Percentiles rank a stretch among this genome's conserved stretches.
Conservation (phyloP, 495 filamentous ascomycete species). For the Aspergillus nanangensis region DNA sequence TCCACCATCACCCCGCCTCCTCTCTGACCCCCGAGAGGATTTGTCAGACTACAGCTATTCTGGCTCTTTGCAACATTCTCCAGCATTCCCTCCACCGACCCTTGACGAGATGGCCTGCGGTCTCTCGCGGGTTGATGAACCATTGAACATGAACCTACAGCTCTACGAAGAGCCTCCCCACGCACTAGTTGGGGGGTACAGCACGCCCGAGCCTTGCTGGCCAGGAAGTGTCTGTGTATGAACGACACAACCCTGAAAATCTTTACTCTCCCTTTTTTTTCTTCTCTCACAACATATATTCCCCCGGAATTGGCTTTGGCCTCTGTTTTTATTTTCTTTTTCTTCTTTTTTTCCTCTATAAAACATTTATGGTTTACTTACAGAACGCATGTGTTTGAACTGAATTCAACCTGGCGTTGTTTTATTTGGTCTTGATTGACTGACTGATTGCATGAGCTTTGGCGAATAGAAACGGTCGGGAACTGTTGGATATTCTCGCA, state of each 20-base stretch:
- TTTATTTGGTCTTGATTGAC: background rate
- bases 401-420: background rate
- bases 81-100: slow-evolving; percentile 31
- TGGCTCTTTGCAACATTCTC: slow-evolving; percentile 25
- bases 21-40: slow-evolving; percentile 31
- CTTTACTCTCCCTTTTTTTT: background rate
- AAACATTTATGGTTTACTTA: background rate
- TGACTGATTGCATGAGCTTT: background rate
- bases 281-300: background rate
- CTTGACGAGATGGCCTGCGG: slow-evolving; percentile 26
- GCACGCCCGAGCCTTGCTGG: slow-evolving; percentile 30
- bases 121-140: slow-evolving; percentile 22
- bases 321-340: background rate
- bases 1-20: slow-evolving; percentile 31
- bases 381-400: slow-evolving; percentile 5
- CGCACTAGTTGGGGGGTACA: slow-evolving; percentile 25
- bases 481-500: background rate
- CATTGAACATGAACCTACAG: slow-evolving; percentile 28
- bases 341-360: slow-evolving; percentile 1
- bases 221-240: slow-evolving; percentile 19
- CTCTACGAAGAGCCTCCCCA: slow-evolving; percentile 30
- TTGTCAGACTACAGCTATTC: slow-evolving; percentile 27
- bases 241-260: too few species aligned
- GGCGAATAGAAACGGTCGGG: slow-evolving; percentile 7
- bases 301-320: too few species aligned